Conservation (phyloP, 2,329 filamentous ascomycete species). For the Coleophoma eucalyptorum region DNA sequence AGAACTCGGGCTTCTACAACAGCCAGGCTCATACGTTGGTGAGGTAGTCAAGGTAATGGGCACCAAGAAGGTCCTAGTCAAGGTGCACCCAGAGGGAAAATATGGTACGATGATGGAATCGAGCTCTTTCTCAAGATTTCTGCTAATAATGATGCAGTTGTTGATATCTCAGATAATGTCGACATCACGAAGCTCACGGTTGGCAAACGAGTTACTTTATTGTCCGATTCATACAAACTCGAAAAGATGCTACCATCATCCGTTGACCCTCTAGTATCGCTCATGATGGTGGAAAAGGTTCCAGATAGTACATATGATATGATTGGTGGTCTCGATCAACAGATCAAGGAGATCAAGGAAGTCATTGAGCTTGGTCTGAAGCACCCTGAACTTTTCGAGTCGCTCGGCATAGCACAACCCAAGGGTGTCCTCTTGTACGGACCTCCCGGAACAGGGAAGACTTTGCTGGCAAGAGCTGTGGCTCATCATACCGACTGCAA, state of each 20-base stretch:
- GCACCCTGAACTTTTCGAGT: slow-evolving; percentile 98
- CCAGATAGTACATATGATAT: slow-evolving; percentile 99
- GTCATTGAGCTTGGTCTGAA: slow-evolving; percentile 98
- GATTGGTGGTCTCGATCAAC: slow-evolving; percentile 97
- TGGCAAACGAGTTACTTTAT: slow-evolving; percentile 93
- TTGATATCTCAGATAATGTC: slow-evolving; percentile 91
- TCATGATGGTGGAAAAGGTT: slow-evolving; percentile 99
- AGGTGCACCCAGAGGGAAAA: slow-evolving; percentile 99
- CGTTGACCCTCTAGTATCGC: slow-evolving; percentile 94
- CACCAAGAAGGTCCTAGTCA: slow-evolving; percentile 98
- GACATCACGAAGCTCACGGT: slow-evolving; percentile 94
- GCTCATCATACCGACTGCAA: slow-evolving; percentile 99
- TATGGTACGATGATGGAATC: slow-evolving; percentile 63
- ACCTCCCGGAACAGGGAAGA: slow-evolving; percentile 96
- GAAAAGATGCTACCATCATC: slow-evolving; percentile 98
- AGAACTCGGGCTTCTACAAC: slow-evolving; percentile 92
- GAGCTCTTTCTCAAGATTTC: not conserved
- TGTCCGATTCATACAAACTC: slow-evolving; percentile 97
- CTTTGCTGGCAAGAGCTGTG: slow-evolving; percentile 87
- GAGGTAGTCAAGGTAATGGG: slow-evolving; percentile 99
- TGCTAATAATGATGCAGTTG: slow-evolving; percentile 55
- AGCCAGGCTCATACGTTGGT: slow-evolving; percentile 96
- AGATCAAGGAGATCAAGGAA: slow-evolving; percentile 99
- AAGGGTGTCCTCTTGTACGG: slow-evolving; percentile 97
- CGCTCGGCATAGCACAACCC: slow-evolving; percentile 95